Base-by-base conservation (phyloP, 176 grass and related monocot species). In the Carex pumila region DNA sequence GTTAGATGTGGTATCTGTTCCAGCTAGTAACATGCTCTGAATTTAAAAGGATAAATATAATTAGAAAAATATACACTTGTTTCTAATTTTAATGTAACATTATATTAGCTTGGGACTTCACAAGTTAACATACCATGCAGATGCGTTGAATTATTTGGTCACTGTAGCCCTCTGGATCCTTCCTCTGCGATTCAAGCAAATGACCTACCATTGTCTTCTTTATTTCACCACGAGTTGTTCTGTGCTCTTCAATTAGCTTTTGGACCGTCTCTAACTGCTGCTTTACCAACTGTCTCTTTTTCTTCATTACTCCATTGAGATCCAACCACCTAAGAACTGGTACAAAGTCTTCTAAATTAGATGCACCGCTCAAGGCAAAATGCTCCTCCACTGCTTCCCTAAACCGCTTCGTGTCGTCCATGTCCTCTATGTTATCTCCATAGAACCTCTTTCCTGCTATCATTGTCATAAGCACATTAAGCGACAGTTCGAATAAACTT, bases 1-100 rank as follows among this genome's bases (percentile, higher is more conserved):
- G 47, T 82, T 60, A 0, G 85, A 30, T 12, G 85, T 37, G 1
- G 79, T 87, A 17, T 87, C 85, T 12, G 85, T 87, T 72, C 85
- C 85, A 7, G 85, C 85, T 32, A 11, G 3, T 55, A 87, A 34
- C 0, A 49, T 49, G 45, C 45, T 49, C 45, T 49, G 45, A 49
- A 49, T 49, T 49, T 49, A 10, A 49, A 49, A 9, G 45, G 45
- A 49, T 49, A 49, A 49, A 49, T 49, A 10, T 49, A 10, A 49
- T 49, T 10, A 49, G 45, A 10, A 49, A 49, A 49, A 49, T 49
- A 9, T 49, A 10, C 10, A 49, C 45, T 49, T 49, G 1, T 41
- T 49, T 49, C 45, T 2, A 49, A 49, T 49, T 9, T 49, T 49
- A 49, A 49, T 9, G 45, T 49, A 49, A 49, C 5, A 6, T 25